Percentiles rank a stretch among this genome's conserved stretches.
Evolutionary conservation across 2,329 filamentous ascomycete species (phyloP).

Genomic region (Akanthomyces dipterigenus): DNA sequence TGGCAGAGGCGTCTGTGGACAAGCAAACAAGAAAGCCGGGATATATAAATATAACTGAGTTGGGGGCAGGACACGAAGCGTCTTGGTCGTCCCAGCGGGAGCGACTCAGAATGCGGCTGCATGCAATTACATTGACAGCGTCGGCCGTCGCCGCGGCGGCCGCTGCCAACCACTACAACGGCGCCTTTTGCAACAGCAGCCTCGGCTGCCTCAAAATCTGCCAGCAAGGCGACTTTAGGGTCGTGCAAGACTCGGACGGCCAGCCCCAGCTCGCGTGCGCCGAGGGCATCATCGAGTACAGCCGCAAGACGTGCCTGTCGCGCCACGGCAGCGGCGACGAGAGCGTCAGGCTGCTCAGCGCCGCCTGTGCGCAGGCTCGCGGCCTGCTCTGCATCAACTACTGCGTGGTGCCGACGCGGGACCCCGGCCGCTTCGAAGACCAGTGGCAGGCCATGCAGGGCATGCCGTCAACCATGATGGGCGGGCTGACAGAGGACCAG

Average conservation of each 20-base stretch:
- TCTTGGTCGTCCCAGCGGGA: neutral
- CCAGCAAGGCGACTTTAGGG: conserved; percentile 1
- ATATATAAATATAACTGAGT: neutral
- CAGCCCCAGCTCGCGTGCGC: conserved; percentile 5
- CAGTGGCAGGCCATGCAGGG: neutral
- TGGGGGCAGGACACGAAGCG: neutral
- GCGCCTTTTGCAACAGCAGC: conserved; percentile 4
- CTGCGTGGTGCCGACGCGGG: neutral
- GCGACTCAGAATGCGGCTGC: neutral
- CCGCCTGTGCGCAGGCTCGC: neutral
- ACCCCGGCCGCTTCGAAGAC: neutral
- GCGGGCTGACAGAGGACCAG: conserved; percentile 6
- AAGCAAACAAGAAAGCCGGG: too few relatives aligned
- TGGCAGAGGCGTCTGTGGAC: neutral
- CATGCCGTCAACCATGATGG: conserved; percentile 1
- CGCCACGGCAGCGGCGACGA: conserved; percentile 1
- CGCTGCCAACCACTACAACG: conserved; percentile 3
- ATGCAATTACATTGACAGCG: neutral
- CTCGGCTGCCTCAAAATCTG: conserved; percentile 3
- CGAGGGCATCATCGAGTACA: conserved; percentile 8
- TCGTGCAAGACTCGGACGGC: neutral
- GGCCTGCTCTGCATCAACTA: neutral
- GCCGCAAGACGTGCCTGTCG: conserved; percentile 6
- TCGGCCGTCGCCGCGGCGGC: neutral
- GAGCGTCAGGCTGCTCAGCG: neutral